These are phyloP conservation scores for Primulina tabacum DNA, from an alignment of 257 asterid genomes.

Conservation along the genomic window DNA sequence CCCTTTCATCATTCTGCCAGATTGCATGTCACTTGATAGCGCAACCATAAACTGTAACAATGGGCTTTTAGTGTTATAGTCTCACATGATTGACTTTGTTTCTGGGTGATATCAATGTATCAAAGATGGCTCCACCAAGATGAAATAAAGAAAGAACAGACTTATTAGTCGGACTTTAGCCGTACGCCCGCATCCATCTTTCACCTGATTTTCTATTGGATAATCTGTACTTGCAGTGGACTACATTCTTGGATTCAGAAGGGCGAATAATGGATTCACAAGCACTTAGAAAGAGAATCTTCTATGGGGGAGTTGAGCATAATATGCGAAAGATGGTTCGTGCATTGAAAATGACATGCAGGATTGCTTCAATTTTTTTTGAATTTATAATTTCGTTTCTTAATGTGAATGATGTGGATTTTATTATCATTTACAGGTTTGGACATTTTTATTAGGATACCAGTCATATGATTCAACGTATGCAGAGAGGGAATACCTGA, in stretches of 20 bases:
- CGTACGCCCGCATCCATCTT: background rate
- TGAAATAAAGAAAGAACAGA: background rate
- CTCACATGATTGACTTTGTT: too few species aligned
- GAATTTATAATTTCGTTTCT: conserved; percentile 12
- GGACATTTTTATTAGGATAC: conserved; percentile 83
- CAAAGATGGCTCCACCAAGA: background rate
- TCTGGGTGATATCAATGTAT: too few species aligned
- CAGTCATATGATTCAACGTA: conserved; percentile 77
- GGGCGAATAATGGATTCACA: conserved; percentile 72
- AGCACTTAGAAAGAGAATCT: conserved; percentile 71
- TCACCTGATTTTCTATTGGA: background rate
- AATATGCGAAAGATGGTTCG: conserved; percentile 74
- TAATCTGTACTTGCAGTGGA: conserved; percentile 59
- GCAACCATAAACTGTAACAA: too few species aligned
- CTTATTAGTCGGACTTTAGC: background rate
- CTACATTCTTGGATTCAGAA: conserved; percentile 80
- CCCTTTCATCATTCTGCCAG: too few species aligned
- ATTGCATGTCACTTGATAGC: too few species aligned
- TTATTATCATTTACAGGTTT: conserved; percentile 50
- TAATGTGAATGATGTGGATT: conserved; percentile 2
- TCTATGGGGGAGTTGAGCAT: conserved; percentile 88
- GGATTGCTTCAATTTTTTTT: conserved; percentile 12
- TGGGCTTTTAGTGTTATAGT: too few species aligned
- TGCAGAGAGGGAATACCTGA: conserved; percentile 84
- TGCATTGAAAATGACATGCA: conserved; percentile 13